Conservation (phyloP, 208 protist species). For the Trypanosoma caninum region DNA sequence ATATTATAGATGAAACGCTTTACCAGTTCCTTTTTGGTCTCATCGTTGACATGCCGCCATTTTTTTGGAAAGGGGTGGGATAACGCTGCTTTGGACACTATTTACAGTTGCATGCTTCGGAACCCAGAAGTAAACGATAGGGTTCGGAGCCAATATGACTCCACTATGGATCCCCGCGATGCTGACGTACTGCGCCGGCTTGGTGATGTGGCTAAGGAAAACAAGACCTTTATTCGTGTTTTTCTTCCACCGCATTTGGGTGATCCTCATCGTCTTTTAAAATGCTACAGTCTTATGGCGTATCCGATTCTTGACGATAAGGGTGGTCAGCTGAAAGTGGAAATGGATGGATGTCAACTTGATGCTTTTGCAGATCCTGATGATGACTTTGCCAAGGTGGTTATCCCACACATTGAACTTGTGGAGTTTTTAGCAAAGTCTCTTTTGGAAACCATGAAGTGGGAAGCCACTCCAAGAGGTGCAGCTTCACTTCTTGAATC, state of each 20-base stretch:
- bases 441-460: slow-evolving; percentile 87
- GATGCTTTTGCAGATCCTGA: slow-evolving; percentile 87
- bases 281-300: slow-evolving; percentile 88
- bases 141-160: slow-evolving; percentile 78
- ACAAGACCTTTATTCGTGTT: slow-evolving; percentile 85
- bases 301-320: slow-evolving; percentile 91
- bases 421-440: slow-evolving; percentile 85
- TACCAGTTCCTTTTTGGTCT: slow-evolving; percentile 44
- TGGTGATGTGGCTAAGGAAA: slow-evolving; percentile 80
- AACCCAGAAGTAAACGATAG: slow-evolving; percentile 87
- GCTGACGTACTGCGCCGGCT: slow-evolving; percentile 77
- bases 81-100: slow-evolving; percentile 83
- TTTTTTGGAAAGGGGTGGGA: slow-evolving; percentile 92
- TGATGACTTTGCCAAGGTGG: slow-evolving; percentile 89
- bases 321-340: slow-evolving; percentile 81
- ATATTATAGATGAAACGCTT: slow-evolving; percentile 70
- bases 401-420: slow-evolving; percentile 86
- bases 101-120: slow-evolving; percentile 83
- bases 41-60: slow-evolving; percentile 45
- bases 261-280: slow-evolving; percentile 85
- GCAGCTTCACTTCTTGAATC: slow-evolving; percentile 87
- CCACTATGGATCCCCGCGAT: slow-evolving; percentile 83
- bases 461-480: slow-evolving; percentile 83
- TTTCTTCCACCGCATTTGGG: slow-evolving; percentile 85
- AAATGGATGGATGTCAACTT: slow-evolving; percentile 81